Conservation (phyloP, 176 grass and related monocot species). For the Aegilops bicornis region DNA sequence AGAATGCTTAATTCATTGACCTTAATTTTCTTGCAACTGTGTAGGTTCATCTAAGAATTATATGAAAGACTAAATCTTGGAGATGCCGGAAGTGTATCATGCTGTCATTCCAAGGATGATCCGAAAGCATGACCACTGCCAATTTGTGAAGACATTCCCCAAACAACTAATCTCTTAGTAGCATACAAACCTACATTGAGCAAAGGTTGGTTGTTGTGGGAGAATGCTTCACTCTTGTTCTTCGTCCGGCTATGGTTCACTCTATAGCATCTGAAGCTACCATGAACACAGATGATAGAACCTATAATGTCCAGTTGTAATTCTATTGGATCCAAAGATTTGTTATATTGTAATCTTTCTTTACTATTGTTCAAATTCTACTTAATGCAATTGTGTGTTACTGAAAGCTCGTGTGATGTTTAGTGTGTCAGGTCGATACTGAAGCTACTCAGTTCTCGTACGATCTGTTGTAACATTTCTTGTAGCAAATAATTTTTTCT, state of each 20-base stretch:
- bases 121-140: conserved; percentile 19
- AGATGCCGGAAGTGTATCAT: conserved; percentile 28
- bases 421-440: too few species aligned
- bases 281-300: conserved; percentile 17
- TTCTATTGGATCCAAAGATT: too few species aligned
- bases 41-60: conserved; percentile 33
- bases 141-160: conserved; percentile 30
- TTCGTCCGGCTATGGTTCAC: conserved; percentile 6
- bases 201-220: conserved; percentile 15
- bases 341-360: too few species aligned
- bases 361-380: too few species aligned
- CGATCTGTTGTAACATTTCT: too few species aligned
- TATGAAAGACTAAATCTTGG: conserved; percentile 27
- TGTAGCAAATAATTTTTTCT: too few species aligned
- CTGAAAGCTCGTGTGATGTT: too few species aligned
- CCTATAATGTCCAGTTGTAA: neutral
- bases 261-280: conserved; percentile 30
- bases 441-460: too few species aligned
- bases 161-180: conserved; percentile 16
- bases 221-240: conserved; percentile 21
- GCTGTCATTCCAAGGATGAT: conserved; percentile 7
- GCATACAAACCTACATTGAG: neutral
- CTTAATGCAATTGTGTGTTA: too few species aligned
- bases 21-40: conserved; percentile 3
- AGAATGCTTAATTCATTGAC: neutral